Evolutionary conservation across 495 filamentous ascomycete species (phyloP).

Genomic region (Chaetomium tenue): DNA sequence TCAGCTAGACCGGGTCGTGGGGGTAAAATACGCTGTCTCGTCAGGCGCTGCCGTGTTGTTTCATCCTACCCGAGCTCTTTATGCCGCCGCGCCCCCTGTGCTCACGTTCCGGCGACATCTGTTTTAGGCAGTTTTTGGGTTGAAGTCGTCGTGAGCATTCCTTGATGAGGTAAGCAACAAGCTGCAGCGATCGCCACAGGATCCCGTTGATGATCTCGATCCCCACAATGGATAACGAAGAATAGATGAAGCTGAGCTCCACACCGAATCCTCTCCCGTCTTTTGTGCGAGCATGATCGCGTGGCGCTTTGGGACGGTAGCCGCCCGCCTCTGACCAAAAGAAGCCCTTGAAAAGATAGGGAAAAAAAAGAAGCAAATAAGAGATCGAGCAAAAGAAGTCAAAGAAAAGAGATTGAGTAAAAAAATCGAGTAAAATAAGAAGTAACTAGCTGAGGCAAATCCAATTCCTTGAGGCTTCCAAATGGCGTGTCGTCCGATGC

Average conservation of each 20-base stretch:
- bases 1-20: too few species aligned
- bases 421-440: too few species aligned
- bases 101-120: too few species aligned
- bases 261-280: background rate
- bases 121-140: background rate
- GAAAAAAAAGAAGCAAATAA: too few species aligned
- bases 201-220: background rate
- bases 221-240: constrained; percentile 4
- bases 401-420: too few species aligned
- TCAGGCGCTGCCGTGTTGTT: background rate
- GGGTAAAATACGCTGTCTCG: too few species aligned
- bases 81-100: background rate
- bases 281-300: background rate
- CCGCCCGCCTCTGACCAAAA: too few species aligned
- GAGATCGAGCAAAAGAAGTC: too few species aligned
- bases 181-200: background rate
- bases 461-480: too few species aligned
- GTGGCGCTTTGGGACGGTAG: background rate
- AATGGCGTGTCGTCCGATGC: too few species aligned
- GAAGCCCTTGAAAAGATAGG: too few species aligned
- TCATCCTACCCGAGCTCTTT: background rate
- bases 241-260: background rate
- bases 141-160: background rate
- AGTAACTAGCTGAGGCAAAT: too few species aligned
- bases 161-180: constrained; percentile 7